Base-by-base conservation (phyloP, 1,284 basidiomycete species). In the Heterobasidion occidentale region DNA sequence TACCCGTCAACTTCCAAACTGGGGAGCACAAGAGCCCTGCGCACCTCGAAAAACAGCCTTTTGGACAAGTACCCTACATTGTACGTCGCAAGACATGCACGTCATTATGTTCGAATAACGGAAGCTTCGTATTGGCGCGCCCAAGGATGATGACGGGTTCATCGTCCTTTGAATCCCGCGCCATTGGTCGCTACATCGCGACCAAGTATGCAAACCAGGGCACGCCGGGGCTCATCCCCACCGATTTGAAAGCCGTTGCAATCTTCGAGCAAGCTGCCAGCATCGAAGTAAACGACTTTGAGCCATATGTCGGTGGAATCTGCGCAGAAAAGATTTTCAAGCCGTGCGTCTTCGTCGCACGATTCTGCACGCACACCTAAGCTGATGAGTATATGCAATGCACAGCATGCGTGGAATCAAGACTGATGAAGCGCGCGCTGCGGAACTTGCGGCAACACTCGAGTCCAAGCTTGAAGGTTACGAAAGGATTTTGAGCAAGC, bases 51-150 rank as follows among this genome's bases (percentile, higher is more conserved):
- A 66, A 72, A 27, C 84, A 88, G 60, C 85, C 86, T 0, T 88
- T 88, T 61, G 84, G 83, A 17, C 81, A 83, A 65, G 67, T 88
- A 59, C 86, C 85, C 1, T 84, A 78, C 67, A 74, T 88, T 56
- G 79, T 80, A 58, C 44, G 74, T 67, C 7, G 12, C 50, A 9
- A 9, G 1, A 12, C 27, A 14, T 34, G 9, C 12, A 11, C 20
- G 15, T 34, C 14, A 19, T 3, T 15, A 20, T 6, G 27, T 3
- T 9, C 52, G 17, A 9, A 44, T 36, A 11, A 42, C 7, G 4
- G 9, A 1, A 14, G 14, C 8, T 51, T 47, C 9, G 15, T 55
- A 2, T 4, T 5, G 19, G 19, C 33, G 35, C 27, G 33, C 33
- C 20, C n/a, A 36, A 69, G 69, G 71, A 77, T 48, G 75, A 80